Evolutionary conservation across 805 yeast genomes (phyloP).

Genomic region (Metschnikowia gelsemii): DNA sequence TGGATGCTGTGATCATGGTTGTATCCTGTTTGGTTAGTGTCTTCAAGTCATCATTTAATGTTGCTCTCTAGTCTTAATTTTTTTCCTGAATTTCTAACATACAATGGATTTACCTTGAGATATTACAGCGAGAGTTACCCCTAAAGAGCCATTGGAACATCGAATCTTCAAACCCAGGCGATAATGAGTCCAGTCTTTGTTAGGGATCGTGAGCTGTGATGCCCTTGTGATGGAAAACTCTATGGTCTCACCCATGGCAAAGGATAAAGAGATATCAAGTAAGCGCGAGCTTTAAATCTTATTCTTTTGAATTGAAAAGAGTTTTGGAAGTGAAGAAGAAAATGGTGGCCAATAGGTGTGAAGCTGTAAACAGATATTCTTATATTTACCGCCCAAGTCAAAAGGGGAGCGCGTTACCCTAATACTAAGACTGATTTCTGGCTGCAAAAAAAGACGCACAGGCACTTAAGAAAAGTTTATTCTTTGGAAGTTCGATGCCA

Average conservation of each 20-base stretch:
- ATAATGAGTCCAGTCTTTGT: slow-evolving; percentile 23
- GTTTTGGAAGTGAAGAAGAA: not conserved
- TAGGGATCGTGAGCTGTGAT: slow-evolving; percentile 22
- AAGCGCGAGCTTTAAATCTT: not conserved
- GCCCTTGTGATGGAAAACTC: slow-evolving; percentile 22
- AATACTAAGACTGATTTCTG: no score
- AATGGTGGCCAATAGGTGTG: not conserved
- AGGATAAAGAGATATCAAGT: no score
- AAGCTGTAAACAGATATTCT: no score
- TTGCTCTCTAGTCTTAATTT: no score
- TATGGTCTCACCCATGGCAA: slow-evolving; percentile 17
- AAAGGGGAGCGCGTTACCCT: no score
- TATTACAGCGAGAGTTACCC: slow-evolving; percentile 16
- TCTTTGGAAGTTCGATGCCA: no score
- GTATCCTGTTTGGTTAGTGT: slow-evolving; percentile 17
- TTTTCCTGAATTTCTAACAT: no score
- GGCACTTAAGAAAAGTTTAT: no score
- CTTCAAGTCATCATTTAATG: no score
- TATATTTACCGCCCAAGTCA: no score
- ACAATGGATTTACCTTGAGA: slow-evolving; percentile 22
- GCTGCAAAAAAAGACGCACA: no score
- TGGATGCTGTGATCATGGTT: slow-evolving; percentile 14
- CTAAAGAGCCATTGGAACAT: slow-evolving; percentile 13
- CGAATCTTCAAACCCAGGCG: slow-evolving; percentile 23
- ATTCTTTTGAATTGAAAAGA: not conserved